Evolutionary conservation across 1,284 basidiomycete genomes (phyloP), one percentile per base, ranked within the genome.

Genomic region (Melanopsichium pennsylvanicum): DNA sequence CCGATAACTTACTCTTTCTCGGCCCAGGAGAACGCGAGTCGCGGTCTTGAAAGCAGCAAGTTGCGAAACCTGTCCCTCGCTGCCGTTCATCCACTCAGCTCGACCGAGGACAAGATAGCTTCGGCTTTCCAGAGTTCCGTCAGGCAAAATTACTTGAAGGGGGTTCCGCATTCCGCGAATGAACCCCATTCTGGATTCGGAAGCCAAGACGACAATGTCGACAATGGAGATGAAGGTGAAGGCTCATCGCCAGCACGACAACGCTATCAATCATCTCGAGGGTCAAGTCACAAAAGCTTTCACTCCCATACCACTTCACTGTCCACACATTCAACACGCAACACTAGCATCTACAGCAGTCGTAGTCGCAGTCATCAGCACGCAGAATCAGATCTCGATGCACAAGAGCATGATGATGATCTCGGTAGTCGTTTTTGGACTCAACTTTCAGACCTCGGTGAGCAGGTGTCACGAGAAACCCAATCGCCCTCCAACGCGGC

Each of bases 401-500:
- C 16, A 5, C 50, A 59, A 11, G 35, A 27, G 7, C 46, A 48
- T 3, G 48, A 60, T n/a, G 21, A 12, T 0, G 50, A 52, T 4
- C 13, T 63, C 1, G 60, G 52, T 3, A 32, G 23, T 11, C 33
- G 39, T 2, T 63, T 63, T 27, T 63, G 60, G 60, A 51, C 52
- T 0, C 52, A 57, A 7, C 35, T 57, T 11, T 52, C 44, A 10
- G 42, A 21, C n/a, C 36, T 63, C 2, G 52, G 60, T 3, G 33
- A 47, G 25, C 52, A 56, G 27, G 48, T 63, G 13, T 39, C 26
- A 9, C 42, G 52, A 5, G 47, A 57, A 19, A 43, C 33, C n/a
- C 25, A n/a, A n/a, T n/a, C n/a, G n/a, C n/a, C n/a, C n/a, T n/a
- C n/a, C n/a, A n/a, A n/a, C n/a, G 34, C 32, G 16, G 12, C 25